Conservation (phyloP, 2,329 filamentous ascomycete genomes). For the Podosphaera xanthii region DNA sequence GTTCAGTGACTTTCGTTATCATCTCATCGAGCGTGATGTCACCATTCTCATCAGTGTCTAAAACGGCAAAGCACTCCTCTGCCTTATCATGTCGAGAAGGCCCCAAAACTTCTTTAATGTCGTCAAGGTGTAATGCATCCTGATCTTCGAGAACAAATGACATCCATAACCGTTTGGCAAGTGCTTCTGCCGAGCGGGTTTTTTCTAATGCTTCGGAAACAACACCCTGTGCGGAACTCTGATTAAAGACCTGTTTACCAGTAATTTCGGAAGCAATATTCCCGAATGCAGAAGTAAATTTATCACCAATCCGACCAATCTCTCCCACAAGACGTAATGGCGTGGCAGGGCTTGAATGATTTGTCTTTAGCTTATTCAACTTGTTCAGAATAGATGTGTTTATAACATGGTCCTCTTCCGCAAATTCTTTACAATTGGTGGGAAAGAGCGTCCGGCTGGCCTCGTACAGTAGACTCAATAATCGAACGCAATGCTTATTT, state of each 20-base stretch:
- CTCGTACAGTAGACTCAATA: conserved; percentile 72
- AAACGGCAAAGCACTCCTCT: conserved; percentile 57
- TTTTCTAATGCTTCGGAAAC: conserved; percentile 79
- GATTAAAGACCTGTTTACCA: conserved; percentile 86
- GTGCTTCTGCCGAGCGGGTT: conserved; percentile 61
- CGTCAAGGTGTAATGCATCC: conserved; percentile 56
- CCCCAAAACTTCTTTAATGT: conserved; percentile 74
- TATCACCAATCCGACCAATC: conserved; percentile 68
- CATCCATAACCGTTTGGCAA: conserved; percentile 93
- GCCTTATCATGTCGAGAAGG: conserved; percentile 50
- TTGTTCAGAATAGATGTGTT: conserved; percentile 58
- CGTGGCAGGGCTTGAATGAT: conserved; percentile 36
- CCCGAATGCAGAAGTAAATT: conserved; percentile 79
- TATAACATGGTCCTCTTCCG: conserved; percentile 79
- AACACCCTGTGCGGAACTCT: conserved; percentile 71
- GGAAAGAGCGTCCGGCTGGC: conserved; percentile 76
- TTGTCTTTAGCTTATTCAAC: conserved; percentile 26
- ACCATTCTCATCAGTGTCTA: conserved; percentile 64
- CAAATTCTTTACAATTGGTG: conserved; percentile 75
- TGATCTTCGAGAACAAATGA: conserved; percentile 84
- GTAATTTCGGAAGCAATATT: conserved; percentile 89
- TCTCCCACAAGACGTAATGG: conserved; percentile 56
- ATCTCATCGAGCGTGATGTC: conserved; percentile 3
- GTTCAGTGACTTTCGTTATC: conserved; percentile 50
- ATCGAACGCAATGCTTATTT: conserved; percentile 65